These are phyloP conservation scores for Themeda triandra DNA, from an alignment of 176 grass and related monocot species.

Conservation along the genomic window DNA sequence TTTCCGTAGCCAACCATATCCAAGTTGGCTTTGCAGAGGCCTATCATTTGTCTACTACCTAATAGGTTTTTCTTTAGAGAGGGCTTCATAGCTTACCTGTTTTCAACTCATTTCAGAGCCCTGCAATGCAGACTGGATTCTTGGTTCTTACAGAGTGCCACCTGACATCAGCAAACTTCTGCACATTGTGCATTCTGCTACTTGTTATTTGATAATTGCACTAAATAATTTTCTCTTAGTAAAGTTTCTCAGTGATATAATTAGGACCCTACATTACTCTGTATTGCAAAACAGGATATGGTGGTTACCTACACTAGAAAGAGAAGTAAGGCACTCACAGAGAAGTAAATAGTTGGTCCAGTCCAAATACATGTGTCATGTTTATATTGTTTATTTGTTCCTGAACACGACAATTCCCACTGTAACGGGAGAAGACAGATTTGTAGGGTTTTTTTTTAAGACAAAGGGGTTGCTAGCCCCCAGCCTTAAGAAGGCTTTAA, in stretches of 20 bases:
- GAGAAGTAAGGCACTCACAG: background rate
- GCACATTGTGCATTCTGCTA: too few species aligned
- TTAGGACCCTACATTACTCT: background rate
- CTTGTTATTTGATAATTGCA: too few species aligned
- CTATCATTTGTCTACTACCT: background rate
- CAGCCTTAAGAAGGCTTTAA: too few species aligned
- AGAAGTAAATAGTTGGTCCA: conserved; percentile 21
- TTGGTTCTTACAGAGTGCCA: conserved; percentile 4
- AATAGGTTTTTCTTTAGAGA: background rate
- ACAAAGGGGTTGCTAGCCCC: too few species aligned
- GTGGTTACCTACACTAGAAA: conserved; percentile 13
- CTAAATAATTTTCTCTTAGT: background rate
- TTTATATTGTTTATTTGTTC: background rate
- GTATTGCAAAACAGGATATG: background rate
- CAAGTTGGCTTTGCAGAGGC: background rate
- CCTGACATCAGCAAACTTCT: conserved; percentile 33
- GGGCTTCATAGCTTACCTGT: background rate
- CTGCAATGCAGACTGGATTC: background rate
- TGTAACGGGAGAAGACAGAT: conserved; percentile 17
- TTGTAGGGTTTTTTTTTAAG: too few species aligned
- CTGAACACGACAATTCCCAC: background rate
- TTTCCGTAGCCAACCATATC: background rate
- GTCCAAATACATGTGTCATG: background rate
- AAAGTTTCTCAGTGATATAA: conserved; percentile 1
- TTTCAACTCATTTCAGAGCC: background rate